phyloP scores from a whole-genome alignment of 2,329 filamentous ascomycete species.

The Aspergillaceae sp. region DNA sequence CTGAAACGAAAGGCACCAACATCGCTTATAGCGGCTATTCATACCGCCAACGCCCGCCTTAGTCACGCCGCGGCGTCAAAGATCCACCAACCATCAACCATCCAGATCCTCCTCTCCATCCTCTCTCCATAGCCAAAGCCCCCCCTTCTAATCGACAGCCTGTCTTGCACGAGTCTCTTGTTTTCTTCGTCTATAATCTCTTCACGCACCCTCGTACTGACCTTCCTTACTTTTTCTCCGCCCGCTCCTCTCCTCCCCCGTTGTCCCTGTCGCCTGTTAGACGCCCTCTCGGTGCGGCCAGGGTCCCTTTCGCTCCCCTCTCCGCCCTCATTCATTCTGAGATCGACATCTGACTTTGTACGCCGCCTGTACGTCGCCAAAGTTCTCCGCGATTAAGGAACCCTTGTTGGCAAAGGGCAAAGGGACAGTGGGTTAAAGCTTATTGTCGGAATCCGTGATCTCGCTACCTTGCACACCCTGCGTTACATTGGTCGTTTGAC shows the following conservation, averaged over 20 bases:
- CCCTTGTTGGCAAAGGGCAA: background rate
- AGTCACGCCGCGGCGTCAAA: slow-evolving; percentile 30
- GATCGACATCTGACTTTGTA: slow-evolving; percentile 3
- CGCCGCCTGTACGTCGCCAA: background rate
- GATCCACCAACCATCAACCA: slow-evolving; percentile 30
- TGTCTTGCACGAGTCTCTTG: slow-evolving; percentile 6
- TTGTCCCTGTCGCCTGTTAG: slow-evolving; percentile 2
- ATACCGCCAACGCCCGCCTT: background rate
- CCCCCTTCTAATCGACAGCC: background rate
- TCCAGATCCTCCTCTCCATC: slow-evolving; percentile 16
- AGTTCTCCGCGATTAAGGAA: too few relatives aligned
- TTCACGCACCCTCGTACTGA: slow-evolving; percentile 1
- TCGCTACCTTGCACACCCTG: background rate
- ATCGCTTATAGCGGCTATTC: slow-evolving; percentile 35
- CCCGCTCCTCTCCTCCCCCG: background rate
- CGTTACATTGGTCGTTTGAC: background rate
- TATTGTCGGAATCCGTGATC: background rate
- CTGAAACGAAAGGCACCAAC: slow-evolving; percentile 13
- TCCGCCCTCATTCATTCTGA: slow-evolving; percentile 15
- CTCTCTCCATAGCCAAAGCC: slow-evolving; percentile 1
- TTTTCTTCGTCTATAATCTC: background rate
- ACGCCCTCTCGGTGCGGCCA: slow-evolving; percentile 8
- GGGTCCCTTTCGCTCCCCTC: slow-evolving; percentile 19
- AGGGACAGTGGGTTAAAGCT: background rate
- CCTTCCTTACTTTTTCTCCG: background rate